Percentiles rank a stretch among this genome's conserved stretches.
phyloP scores from a whole-genome alignment of 441 rosid genomes.

The Gossypium trilobum region DNA sequence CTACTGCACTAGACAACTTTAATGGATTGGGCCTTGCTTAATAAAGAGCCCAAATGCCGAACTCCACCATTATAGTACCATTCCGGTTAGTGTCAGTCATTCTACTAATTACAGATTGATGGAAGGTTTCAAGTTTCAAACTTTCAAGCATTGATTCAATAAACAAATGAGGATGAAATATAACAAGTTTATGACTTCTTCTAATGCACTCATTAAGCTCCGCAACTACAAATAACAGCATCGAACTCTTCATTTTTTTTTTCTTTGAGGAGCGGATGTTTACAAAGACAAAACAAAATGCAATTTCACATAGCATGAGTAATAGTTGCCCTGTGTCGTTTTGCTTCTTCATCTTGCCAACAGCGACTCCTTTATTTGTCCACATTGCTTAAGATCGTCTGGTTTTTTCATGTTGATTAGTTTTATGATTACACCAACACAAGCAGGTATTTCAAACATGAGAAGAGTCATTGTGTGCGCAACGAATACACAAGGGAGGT shows the following conservation, averaged over 20 bases:
- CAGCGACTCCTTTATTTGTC: background rate
- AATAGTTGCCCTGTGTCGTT: background rate
- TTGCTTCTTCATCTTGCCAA: background rate
- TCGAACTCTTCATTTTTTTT: too few species aligned
- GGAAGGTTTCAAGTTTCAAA: background rate
- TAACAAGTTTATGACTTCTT: background rate
- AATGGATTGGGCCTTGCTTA: background rate
- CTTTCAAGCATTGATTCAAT: background rate
- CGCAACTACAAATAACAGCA: too few species aligned
- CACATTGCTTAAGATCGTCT: background rate
- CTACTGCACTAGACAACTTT: background rate
- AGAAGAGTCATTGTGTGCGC: too few species aligned
- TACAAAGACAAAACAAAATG: too few species aligned
- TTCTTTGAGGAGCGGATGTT: too few species aligned
- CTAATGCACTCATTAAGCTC: too few species aligned
- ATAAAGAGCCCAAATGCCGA: background rate
- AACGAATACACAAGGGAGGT: too few species aligned
- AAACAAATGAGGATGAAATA: background rate
- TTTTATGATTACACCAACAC: too few species aligned
- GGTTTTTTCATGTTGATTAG: too few species aligned
- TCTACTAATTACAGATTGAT: background rate
- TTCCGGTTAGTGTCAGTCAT: background rate
- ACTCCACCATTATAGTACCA: background rate
- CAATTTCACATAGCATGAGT: background rate
- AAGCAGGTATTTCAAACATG: too few species aligned